Base-by-base conservation (phyloP, 768 basidiomycete genomes). In the Cystobasidium ongulense region DNA sequence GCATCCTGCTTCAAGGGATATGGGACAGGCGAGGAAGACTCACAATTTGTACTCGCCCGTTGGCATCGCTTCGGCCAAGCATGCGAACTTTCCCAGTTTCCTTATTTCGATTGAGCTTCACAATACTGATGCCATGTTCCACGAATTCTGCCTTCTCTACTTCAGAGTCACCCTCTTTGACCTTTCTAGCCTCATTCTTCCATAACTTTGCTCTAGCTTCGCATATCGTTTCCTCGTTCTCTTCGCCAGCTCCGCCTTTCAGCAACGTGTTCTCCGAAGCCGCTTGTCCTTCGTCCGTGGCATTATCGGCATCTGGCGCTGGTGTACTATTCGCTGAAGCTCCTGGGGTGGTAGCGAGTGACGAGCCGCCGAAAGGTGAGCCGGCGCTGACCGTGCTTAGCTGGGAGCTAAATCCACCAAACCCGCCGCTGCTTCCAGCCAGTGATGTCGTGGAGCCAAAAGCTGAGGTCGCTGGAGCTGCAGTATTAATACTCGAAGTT, bases 41-140 rank as follows among this genome's bases (percentile, higher is more conserved):
- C 21, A 71, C 68, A 61, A 71, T 71, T 53, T 71, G 68, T n/a
- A 71, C 68, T 7, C 41, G 50, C 21, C 68, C 68, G 29, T 71
- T 71, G 10, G 68, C 68, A 36, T 71, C 68, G 21, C 53, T 57
- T 29, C 68, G 10, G 11, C 50, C 50, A 38, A 71, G 68, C 68
- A 71, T 71, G 13, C 68, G 52, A 35, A 59, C 53, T 36, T 71
- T 71, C n/a, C 68, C 68, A 71, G 33, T 71, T 2, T 54, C 68
- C 38, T 54, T 71, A 21, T 54, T 33, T 25, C 41, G 25, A 25
- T 71, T 71, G 27, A 71, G 50, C 39, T 59, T 54, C 13, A 71
- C 68, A 38, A 71, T 71, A 52, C 31, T 71, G 33, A 71, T 71
- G n/a, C 68, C 68, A 36, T 71, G 54, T 1, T 71, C 68, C 10